Conservation (phyloP, 202 grass and related monocot species). For the Elaeis oleifera region DNA sequence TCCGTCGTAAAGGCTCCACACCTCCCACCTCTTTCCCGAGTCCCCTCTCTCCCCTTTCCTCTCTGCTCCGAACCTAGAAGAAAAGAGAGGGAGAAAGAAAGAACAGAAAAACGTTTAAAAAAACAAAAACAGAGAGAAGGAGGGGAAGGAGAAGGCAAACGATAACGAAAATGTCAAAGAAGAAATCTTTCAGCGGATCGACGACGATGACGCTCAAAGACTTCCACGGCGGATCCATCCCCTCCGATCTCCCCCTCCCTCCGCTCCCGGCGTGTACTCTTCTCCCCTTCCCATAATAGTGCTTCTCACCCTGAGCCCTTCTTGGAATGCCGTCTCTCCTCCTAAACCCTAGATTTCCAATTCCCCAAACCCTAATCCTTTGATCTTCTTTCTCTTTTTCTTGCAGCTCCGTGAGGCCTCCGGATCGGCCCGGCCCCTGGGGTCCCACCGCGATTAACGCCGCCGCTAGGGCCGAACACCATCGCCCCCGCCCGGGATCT, state of each 20-base stretch:
- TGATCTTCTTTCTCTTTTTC: neutral
- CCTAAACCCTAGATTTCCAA: neutral
- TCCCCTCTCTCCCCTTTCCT: too few species aligned
- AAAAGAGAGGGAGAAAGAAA: too few species aligned
- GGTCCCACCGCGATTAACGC: neutral
- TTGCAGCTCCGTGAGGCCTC: constrained; percentile 42
- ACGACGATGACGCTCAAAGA: constrained; percentile 97
- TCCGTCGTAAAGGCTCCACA: too few species aligned
- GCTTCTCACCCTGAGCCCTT: constrained; percentile 29
- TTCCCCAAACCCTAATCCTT: too few species aligned
- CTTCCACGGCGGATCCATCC: constrained; percentile 98
- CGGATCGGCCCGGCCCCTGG: constrained; percentile 31
- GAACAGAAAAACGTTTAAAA: too few species aligned
- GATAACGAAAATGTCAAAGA: constrained; percentile 67
- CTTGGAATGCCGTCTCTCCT: neutral
- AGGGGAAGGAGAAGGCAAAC: constrained; percentile 1
- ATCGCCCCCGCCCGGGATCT: constrained; percentile 27
- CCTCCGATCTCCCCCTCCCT: constrained; percentile 81
- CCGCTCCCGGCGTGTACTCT: constrained; percentile 70
- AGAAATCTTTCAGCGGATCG: constrained; percentile 43
- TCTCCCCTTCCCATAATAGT: neutral
- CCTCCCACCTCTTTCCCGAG: too few species aligned
- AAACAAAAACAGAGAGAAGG: constrained; percentile 13
- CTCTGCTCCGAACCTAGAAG: too few species aligned
- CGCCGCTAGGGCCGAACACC: constrained; percentile 6